phyloP scores from a whole-genome alignment of 2,329 filamentous ascomycete species.

The Epichloe uncinata region DNA sequence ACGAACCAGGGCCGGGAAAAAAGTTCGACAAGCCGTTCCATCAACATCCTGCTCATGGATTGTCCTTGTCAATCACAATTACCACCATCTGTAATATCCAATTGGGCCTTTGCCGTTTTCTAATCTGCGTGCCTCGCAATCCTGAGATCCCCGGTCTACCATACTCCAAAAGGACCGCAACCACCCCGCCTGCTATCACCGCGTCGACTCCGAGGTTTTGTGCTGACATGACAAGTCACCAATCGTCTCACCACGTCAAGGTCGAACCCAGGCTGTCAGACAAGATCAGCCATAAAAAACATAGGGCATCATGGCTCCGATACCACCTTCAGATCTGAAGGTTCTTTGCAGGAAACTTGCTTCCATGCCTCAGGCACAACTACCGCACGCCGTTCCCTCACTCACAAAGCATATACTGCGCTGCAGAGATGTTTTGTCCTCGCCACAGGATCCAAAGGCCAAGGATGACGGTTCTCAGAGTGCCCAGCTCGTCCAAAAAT shows the following conservation, averaged over 20 bases:
- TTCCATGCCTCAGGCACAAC: constrained; percentile 55
- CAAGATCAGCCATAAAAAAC: not conserved
- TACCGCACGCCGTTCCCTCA: constrained; percentile 59
- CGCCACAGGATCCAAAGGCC: constrained; percentile 44
- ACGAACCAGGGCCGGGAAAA: constrained; percentile 15
- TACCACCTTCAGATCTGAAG: constrained; percentile 41
- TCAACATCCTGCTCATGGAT: too few species aligned
- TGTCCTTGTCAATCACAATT: not conserved
- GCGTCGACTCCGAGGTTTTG: not conserved
- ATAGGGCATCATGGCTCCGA: not conserved
- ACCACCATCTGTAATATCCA: not conserved
- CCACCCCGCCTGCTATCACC: not conserved
- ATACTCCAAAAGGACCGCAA: not conserved
- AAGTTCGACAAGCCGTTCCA: constrained; percentile 8
- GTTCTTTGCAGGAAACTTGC: constrained; percentile 58
- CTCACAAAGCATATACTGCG: constrained; percentile 48
- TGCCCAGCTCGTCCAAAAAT: constrained; percentile 62
- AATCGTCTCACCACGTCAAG: not conserved
- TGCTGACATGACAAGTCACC: not conserved
- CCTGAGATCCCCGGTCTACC: too few species aligned
- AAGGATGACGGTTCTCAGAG: constrained; percentile 51
- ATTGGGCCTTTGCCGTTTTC: not conserved
- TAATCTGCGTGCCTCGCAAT: not conserved
- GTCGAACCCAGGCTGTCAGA: not conserved
- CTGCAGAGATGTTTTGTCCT: constrained; percentile 48